Evolutionary conservation across 1,284 basidiomycete species (phyloP).

Genomic region (Tylopilus orsonianus): DNA sequence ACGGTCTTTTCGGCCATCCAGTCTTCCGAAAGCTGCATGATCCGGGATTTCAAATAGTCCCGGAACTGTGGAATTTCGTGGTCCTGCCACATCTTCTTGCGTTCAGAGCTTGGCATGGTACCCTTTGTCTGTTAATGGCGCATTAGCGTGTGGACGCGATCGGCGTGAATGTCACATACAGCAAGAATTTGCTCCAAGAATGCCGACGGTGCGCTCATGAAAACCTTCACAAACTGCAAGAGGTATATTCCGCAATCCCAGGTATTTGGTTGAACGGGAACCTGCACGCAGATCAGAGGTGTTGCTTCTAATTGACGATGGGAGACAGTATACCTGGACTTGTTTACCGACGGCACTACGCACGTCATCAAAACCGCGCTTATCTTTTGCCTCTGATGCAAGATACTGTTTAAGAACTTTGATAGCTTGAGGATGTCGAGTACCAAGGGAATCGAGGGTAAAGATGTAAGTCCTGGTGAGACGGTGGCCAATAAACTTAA

Average conservation of each 20-base stretch:
- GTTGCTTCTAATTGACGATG: neutral
- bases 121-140: constrained; percentile 32
- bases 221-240: constrained; percentile 75
- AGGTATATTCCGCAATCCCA: constrained; percentile 87
- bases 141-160: neutral
- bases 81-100: constrained; percentile 51
- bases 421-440: constrained; percentile 62
- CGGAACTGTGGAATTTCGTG: constrained; percentile 37
- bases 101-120: constrained; percentile 33
- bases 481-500: neutral
- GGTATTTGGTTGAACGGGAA: constrained; percentile 79
- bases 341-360: constrained; percentile 43
- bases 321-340: constrained; percentile 43
- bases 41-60: constrained; percentile 34
- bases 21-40: constrained; percentile 39
- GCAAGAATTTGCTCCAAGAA: constrained; percentile 50
- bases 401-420: constrained; percentile 72
- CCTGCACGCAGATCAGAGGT: constrained; percentile 40
- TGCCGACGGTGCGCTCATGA: constrained; percentile 56
- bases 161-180: constrained; percentile 20
- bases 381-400: constrained; percentile 77
- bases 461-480: constrained; percentile 70
- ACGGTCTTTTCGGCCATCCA: constrained; percentile 42
- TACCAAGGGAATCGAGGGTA: constrained; percentile 85
- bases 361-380: constrained; percentile 51